Conservation (phyloP, 805 yeast species). For the Hanseniaspora singularis region DNA sequence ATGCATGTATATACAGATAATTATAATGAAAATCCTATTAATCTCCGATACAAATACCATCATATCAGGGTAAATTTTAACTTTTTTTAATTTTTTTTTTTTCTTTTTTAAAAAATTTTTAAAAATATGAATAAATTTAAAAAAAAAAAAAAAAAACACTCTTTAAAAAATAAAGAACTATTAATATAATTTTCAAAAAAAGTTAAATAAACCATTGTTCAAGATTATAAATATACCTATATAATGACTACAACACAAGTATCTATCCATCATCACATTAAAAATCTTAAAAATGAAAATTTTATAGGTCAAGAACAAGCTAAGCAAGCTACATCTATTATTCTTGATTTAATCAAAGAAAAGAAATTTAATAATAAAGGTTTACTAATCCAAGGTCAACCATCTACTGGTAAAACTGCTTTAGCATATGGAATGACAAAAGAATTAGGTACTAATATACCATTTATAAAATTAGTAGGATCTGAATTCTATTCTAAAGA, state of each 20-base stretch:
- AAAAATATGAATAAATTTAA: too few species aligned
- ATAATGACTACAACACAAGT: constrained; percentile 12
- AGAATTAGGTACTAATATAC: constrained; percentile 92
- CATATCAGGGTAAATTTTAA: too few species aligned
- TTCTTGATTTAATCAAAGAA: constrained; percentile 84
- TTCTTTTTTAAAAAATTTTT: too few species aligned
- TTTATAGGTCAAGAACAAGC: constrained; percentile 61
- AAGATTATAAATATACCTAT: neutral
- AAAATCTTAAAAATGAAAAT: constrained; percentile 18
- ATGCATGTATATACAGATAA: too few species aligned
- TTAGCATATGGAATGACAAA: constrained; percentile 91
- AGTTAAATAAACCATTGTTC: too few species aligned
- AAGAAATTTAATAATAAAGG: constrained; percentile 93
- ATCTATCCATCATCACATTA: constrained; percentile 13
- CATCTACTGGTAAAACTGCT: constrained; percentile 98
- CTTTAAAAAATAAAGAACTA: too few species aligned
- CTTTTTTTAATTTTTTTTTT: too few species aligned
- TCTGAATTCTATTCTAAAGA: constrained; percentile 91
- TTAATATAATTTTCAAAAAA: neutral
- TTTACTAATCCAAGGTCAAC: constrained; percentile 90
- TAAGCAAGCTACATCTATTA: constrained; percentile 86
- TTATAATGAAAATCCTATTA: too few species aligned
- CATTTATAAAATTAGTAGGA: constrained; percentile 95
- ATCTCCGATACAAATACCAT: too few species aligned
- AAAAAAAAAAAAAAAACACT: too few species aligned